These are phyloP conservation scores for Fusarium denticulatum DNA, from an alignment of 2,329 filamentous ascomycete species.

Conservation along the genomic window DNA sequence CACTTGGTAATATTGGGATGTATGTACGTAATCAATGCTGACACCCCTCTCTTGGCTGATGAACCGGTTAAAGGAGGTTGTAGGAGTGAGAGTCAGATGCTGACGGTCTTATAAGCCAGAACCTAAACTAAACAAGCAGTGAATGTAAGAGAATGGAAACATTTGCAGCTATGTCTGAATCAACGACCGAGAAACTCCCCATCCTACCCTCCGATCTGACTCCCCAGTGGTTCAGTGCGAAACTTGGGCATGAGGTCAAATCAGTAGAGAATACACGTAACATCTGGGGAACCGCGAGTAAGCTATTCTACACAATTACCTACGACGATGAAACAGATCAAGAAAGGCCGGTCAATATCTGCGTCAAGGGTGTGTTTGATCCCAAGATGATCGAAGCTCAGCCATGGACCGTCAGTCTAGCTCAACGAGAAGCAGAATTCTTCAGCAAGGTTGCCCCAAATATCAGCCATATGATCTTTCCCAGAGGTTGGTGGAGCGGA, in stretches of 20 bases:
- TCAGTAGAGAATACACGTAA: slow-evolving; percentile 38
- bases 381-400: slow-evolving; percentile 45
- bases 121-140: not conserved
- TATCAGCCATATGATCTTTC: slow-evolving; percentile 46
- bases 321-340: slow-evolving; percentile 40
- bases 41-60: not conserved
- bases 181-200: slow-evolving; percentile 28
- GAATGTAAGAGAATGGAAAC: not conserved
- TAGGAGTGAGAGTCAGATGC: not conserved
- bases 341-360: slow-evolving; percentile 38
- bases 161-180: slow-evolving; percentile 1
- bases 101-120: not conserved
- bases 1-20: slow-evolving; percentile 12
- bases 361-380: slow-evolving; percentile 53
- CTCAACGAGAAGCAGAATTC: slow-evolving; percentile 52
- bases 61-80: not conserved
- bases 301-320: slow-evolving; percentile 43
- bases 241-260: slow-evolving; percentile 34
- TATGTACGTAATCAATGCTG: not conserved
- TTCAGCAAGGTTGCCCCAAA: slow-evolving; percentile 49
- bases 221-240: slow-evolving; percentile 37
- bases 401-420: slow-evolving; percentile 41
- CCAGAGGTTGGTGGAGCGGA: slow-evolving; percentile 51
- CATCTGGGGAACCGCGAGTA: slow-evolving; percentile 45
- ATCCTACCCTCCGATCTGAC: slow-evolving; percentile 35